A percentile compares a stretch with the other conserved stretches of the same genome.
Conservation (phyloP, 768 basidiomycete genomes). For the Fomitopsis serialis region DNA sequence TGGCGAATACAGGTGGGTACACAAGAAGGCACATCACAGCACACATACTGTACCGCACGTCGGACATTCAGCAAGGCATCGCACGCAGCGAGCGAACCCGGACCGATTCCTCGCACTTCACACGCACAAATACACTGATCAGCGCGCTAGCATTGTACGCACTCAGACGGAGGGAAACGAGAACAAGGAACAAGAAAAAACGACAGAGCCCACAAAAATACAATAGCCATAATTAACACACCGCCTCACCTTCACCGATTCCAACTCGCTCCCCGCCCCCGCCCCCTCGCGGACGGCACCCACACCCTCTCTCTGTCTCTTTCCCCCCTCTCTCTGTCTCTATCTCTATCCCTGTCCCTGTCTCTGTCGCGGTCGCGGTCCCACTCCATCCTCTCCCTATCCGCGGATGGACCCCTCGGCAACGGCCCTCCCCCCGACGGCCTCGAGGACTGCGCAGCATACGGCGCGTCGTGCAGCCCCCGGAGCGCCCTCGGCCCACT, state of each 20-base stretch:
- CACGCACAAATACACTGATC: too few relatives aligned
- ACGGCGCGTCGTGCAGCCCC: constrained; percentile 16
- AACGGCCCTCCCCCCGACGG: constrained; percentile 26
- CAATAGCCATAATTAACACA: not conserved
- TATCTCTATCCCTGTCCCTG: constrained; percentile 17
- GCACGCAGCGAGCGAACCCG: too few relatives aligned
- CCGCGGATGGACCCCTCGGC: constrained; percentile 48
- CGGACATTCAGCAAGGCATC: too few relatives aligned
- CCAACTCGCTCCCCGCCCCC: not conserved
- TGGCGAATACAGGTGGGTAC: too few relatives aligned
- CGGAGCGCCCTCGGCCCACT: constrained; percentile 37
- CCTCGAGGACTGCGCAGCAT: constrained; percentile 14
- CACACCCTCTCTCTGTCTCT: constrained; percentile 20
- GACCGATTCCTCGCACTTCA: too few relatives aligned
- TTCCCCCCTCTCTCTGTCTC: constrained; percentile 43
- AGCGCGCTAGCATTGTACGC: too few relatives aligned
- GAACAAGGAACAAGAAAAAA: too few relatives aligned
- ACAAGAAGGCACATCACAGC: too few relatives aligned
- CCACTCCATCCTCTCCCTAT: constrained; percentile 43
- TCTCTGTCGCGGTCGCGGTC: too few relatives aligned
- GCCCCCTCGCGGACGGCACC: not conserved
- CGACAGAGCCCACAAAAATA: too few relatives aligned
- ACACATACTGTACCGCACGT: too few relatives aligned
- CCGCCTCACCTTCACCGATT: not conserved
- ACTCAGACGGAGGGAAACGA: too few relatives aligned